Evolutionary conservation across 306 rosid genomes (phyloP).

Genomic region (Medicago truncatula): MtrunA17r5.0-ANR NC_053045.1:50486001-50486500

Average conservation of each 20-base stretch:
- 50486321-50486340: conserved; percentile 58
- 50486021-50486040: conserved; percentile 75
- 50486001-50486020: conserved; percentile 79
- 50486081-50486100: conserved; percentile 58
- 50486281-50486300: conserved; percentile 57
- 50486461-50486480: conserved; percentile 39
- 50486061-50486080: conserved; percentile 75
- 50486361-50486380: conserved; percentile 58
- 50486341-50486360: conserved; percentile 53
- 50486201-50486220: conserved; percentile 48
- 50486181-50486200: conserved; percentile 27
- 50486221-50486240: conserved; percentile 40
- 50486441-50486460: conserved; percentile 51
- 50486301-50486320: conserved; percentile 71
- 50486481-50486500: conserved; percentile 34
- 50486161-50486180: conserved; percentile 54
- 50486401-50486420: conserved; percentile 82
- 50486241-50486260: conserved; percentile 78
- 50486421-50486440: conserved; percentile 59
- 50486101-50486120: conserved; percentile 63
- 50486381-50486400: conserved; percentile 67
- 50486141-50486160: conserved; percentile 61
- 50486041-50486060: conserved; percentile 74
- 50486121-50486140: conserved; percentile 64
- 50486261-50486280: conserved; percentile 80